Percentiles rank a stretch among this genome's conserved stretches.
phyloP scores from a whole-genome alignment of 1,139 yeast species.

The Lodderomyces jiufengensis region DNA sequence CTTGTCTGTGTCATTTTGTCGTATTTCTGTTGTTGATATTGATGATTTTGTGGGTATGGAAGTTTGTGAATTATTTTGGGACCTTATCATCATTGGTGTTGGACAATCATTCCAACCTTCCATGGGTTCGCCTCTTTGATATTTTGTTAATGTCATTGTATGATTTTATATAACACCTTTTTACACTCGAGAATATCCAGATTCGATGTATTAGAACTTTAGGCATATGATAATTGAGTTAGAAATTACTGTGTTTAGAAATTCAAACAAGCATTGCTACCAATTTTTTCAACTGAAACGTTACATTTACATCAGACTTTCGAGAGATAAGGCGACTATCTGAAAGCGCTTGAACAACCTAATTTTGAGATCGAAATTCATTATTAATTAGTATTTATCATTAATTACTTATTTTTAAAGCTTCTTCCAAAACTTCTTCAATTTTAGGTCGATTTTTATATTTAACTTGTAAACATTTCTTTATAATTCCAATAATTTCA shows the following conservation, averaged over 20 bases:
- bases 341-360: too few relatives aligned
- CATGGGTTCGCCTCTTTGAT: conserved; percentile 38
- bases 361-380: too few relatives aligned
- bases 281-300: too few relatives aligned
- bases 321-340: too few relatives aligned
- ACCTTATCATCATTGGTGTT: conserved; percentile 2
- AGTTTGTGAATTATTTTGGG: conserved; percentile 4
- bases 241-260: background rate
- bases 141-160: conserved; percentile 33
- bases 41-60: conserved; percentile 5
- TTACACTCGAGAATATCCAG: too few relatives aligned
- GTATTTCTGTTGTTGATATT: conserved; percentile 5
- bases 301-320: too few relatives aligned
- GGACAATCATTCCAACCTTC: conserved; percentile 53
- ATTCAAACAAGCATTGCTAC: too few relatives aligned
- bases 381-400: background rate
- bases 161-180: too few relatives aligned
- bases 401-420: conserved; percentile 27
- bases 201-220: too few relatives aligned
- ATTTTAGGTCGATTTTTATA: conserved; percentile 59
- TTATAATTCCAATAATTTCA: conserved; percentile 53
- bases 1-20: conserved; percentile 6
- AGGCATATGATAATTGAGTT: background rate
- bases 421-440: conserved; percentile 52
- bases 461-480: conserved; percentile 57